Conservation (phyloP, 2,329 filamentous ascomycete species). For the Arthrobotrys pseudoclavata region DNA sequence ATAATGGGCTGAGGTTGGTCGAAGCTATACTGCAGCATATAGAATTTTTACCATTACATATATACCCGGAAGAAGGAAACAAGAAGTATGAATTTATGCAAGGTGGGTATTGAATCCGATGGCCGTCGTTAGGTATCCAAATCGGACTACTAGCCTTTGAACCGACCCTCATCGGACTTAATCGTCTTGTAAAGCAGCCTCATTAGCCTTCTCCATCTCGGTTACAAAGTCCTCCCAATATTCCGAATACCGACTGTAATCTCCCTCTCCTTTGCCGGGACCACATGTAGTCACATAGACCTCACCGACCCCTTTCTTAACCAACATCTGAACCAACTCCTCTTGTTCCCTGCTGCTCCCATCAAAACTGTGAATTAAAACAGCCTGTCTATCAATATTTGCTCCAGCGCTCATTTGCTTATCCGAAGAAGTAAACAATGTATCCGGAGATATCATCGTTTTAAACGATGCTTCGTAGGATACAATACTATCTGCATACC, state of each 20-base stretch:
- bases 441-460: constrained; percentile 50
- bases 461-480: constrained; percentile 55
- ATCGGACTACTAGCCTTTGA: too few species aligned
- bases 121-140: not conserved
- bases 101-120: not conserved
- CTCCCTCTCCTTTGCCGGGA: constrained; percentile 51
- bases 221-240: constrained; percentile 56
- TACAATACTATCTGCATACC: constrained; percentile 46
- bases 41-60: too few species aligned
- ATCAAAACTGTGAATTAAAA: constrained; percentile 54
- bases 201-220: constrained; percentile 48
- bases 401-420: constrained; percentile 40
- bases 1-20: too few species aligned
- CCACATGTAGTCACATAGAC: constrained; percentile 53
- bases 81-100: not conserved
- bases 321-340: constrained; percentile 44
- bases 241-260: constrained; percentile 52
- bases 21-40: too few species aligned
- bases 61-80: not conserved
- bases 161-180: not conserved
- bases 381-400: constrained; percentile 25
- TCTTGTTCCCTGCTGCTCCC: constrained; percentile 51
- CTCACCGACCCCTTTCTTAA: constrained; percentile 48
- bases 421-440: constrained; percentile 48
- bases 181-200: constrained; percentile 13